Conservation (phyloP, 2,329 filamentous ascomycete genomes). For the Penicillium sp. region DNA sequence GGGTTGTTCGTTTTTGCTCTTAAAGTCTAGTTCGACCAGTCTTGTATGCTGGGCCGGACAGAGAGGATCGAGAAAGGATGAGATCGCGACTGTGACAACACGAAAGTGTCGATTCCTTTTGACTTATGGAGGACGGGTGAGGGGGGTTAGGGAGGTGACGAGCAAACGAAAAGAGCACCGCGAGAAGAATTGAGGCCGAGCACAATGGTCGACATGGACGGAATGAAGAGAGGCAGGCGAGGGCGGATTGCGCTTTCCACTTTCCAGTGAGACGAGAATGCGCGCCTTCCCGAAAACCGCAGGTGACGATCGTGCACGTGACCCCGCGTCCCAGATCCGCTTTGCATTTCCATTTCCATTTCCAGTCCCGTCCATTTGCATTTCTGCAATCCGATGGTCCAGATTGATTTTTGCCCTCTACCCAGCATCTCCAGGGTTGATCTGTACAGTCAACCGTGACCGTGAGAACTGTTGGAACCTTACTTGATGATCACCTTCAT, state of each 20-base stretch:
- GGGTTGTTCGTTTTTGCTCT: constrained; percentile 26
- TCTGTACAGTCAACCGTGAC: background rate
- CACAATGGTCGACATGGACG: constrained; percentile 9
- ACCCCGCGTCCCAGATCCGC: constrained; percentile 5
- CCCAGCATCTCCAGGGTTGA: background rate
- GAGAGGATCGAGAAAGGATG: constrained; percentile 29
- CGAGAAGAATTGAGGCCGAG: background rate
- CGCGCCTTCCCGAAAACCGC: constrained; percentile 37
- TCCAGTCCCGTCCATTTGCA: background rate
- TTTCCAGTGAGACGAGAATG: constrained; percentile 29
- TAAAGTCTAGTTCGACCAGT: constrained; percentile 22
- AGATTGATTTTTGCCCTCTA: background rate
- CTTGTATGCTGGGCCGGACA: constrained; percentile 35
- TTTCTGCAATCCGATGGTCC: background rate
- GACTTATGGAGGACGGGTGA: constrained; percentile 2
- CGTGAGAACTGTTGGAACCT: constrained; percentile 16
- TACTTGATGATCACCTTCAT: constrained; percentile 40
- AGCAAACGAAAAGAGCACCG: background rate
- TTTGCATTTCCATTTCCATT: constrained; percentile 24
- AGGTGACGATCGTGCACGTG: constrained; percentile 41
- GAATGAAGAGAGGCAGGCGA: constrained; percentile 10
- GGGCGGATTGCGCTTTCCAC: constrained; percentile 22
- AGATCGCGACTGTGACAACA: constrained; percentile 31
- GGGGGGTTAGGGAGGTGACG: constrained; percentile 4
- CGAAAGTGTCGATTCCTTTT: constrained; percentile 14